Evolutionary conservation across 176 grass and related monocot species (phyloP), one percentile per base, ranked within the genome.

Genomic region (Triticum urartu): DNA sequence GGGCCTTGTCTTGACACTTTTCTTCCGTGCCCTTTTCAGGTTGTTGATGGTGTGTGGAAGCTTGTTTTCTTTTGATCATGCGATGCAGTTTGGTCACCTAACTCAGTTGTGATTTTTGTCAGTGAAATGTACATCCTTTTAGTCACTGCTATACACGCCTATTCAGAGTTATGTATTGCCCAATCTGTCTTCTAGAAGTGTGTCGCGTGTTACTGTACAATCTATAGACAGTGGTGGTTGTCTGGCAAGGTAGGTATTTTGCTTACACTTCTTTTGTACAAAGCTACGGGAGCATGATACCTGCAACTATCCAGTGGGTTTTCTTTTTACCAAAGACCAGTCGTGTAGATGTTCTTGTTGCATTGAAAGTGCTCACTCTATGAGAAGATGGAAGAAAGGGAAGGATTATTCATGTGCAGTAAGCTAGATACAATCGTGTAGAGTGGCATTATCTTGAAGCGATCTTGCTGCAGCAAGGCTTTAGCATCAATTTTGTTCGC

Each of bases 111-210:
- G 68, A 63, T 33, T 17, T 59, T 48, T 79, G 34, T 4, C 7
- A 65, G 20, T 81, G 54, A 84, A 68, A 38, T 80, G 76, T 76
- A 87, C 68, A 87, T 84, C 69, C 61, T 25, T 33, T 35, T 79
- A 56, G 18, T 25, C 84, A 60, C 26, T 68, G 26, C 26, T 56
- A 52, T 81, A 85, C 35, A 81, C 45, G 69, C 70, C 28, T 52
- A 32, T 81, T 61, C 30, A 72, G 32, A 21, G 78, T 26, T 68
- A 9, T 67, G 17, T 40, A 45, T 34, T 43, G 24, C 5, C 22
- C 24, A 78, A 56, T 25, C 21, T 56, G 10, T 10, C 56, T 24
- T 9, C 15, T 80, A 34, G 33, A 85, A 24, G 30, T 30, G 68
- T 42, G 34, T 83, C 5, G 22, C 47, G 43, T 87, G 21, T 77